These are phyloP conservation scores for Eucalyptus rudis DNA, from an alignment of 345 rosid genomes.

Conservation along the genomic window DNA sequence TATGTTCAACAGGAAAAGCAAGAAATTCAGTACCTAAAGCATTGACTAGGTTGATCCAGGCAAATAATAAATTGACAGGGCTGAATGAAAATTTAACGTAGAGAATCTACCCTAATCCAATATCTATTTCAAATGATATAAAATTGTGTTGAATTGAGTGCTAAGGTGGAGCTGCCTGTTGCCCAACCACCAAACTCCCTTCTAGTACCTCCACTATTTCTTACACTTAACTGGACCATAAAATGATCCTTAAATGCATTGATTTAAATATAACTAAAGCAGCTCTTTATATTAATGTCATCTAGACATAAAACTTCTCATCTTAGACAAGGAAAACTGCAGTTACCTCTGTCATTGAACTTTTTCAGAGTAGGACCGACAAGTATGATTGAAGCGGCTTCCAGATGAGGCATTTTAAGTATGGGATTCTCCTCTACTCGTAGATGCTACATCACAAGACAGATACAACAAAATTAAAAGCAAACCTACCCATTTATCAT, in stretches of 20 bases:
- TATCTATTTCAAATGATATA: neutral
- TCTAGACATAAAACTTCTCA: neutral
- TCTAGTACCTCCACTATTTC: neutral
- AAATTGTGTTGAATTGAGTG: neutral
- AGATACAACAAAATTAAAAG: neutral
- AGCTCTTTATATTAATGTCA: neutral
- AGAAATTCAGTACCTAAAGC: neutral
- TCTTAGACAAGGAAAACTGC: neutral
- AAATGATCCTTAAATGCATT: neutral
- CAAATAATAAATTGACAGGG: neutral
- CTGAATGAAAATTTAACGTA: neutral
- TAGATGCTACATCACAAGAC: slow-evolving; percentile 52
- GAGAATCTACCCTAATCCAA: neutral
- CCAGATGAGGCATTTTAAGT: slow-evolving; percentile 87
- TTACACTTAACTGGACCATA: neutral
- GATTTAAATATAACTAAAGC: neutral
- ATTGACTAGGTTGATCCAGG: neutral
- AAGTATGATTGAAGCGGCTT: slow-evolving; percentile 91
- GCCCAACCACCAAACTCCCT: neutral
- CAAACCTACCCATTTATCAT: neutral
- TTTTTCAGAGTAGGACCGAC: slow-evolving; percentile 93
- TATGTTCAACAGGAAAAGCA: neutral
- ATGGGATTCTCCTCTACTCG: slow-evolving; percentile 97
- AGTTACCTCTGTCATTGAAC: slow-evolving; percentile 93
- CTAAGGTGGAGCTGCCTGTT: neutral